These are phyloP conservation scores for Aspergillus asperescens DNA, from an alignment of 495 filamentous ascomycete species.

Conservation along the genomic window DNA sequence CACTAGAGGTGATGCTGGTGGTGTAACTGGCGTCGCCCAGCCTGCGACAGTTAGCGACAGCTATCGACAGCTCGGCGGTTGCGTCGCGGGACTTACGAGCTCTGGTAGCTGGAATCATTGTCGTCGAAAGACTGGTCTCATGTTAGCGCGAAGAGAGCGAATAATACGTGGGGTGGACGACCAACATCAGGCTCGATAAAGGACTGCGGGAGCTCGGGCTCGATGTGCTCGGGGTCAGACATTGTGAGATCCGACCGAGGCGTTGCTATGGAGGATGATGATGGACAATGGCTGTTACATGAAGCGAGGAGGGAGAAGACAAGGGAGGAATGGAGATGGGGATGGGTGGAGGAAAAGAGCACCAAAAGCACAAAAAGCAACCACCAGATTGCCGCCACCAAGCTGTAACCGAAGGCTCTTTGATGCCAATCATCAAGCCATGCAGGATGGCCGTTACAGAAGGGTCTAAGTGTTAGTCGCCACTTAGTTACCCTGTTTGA, in stretches of 20 bases:
- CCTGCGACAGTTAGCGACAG: slow-evolving; percentile 13
- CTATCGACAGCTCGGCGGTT: neutral
- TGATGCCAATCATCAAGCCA: neutral
- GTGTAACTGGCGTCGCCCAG: slow-evolving; percentile 31
- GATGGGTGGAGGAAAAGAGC: neutral
- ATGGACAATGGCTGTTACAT: too few relatives aligned
- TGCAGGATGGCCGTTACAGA: slow-evolving; percentile 24
- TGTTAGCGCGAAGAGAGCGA: neutral
- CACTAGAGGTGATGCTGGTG: slow-evolving; percentile 36
- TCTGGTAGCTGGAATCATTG: slow-evolving; percentile 28
- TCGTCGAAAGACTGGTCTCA: slow-evolving; percentile 24
- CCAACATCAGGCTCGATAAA: slow-evolving; percentile 33
- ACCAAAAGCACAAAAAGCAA: too few relatives aligned
- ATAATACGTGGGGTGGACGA: neutral
- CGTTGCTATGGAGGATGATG: neutral
- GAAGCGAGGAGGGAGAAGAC: neutral
- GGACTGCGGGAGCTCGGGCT: slow-evolving; percentile 1
- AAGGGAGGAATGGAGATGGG: neutral
- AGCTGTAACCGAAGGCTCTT: too few relatives aligned
- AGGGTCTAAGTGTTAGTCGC: neutral
- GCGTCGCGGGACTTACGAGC: slow-evolving; percentile 25
- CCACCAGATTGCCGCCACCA: too few relatives aligned
- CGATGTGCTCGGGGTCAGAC: slow-evolving; percentile 1
- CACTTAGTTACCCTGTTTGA: too few relatives aligned
- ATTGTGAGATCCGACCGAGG: neutral